A percentile compares a stretch with the other conserved stretches of the same genome.
phyloP scores from a whole-genome alignment of 140 eudicot species.

The Artemisia princeps region DNA sequence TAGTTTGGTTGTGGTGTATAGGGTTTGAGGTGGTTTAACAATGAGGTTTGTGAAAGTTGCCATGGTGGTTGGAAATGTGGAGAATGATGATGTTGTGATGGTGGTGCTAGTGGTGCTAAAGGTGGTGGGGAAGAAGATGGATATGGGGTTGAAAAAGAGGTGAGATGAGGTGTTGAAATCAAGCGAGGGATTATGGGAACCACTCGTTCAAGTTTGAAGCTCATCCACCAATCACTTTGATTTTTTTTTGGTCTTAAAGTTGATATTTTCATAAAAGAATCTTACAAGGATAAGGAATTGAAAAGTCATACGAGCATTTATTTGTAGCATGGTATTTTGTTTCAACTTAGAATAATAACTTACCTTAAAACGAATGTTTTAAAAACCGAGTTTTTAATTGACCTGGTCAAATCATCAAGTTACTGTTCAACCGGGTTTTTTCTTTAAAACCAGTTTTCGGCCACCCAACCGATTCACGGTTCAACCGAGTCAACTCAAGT shows the following conservation, averaged over 20 bases:
- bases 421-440: too few relatives aligned
- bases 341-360: too few relatives aligned
- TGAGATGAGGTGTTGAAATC: constrained; percentile 20
- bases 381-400: too few relatives aligned
- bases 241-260: constrained; percentile 3
- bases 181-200: constrained; percentile 19
- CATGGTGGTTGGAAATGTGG: constrained; percentile 30
- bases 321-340: too few relatives aligned
- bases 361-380: too few relatives aligned
- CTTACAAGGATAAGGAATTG: neutral
- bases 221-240: constrained; percentile 33
- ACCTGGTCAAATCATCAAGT: too few relatives aligned
- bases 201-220: constrained; percentile 27
- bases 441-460: too few relatives aligned
- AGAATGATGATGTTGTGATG: constrained; percentile 7
- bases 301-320: too few relatives aligned
- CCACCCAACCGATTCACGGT: too few relatives aligned
- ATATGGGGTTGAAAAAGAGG: constrained; percentile 31
- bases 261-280: neutral
- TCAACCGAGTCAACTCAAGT: too few relatives aligned
- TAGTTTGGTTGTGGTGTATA: constrained; percentile 34
- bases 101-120: neutral
- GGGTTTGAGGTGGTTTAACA: constrained; percentile 39
- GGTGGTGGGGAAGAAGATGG: constrained; percentile 1
- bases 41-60: constrained; percentile 63